A percentile compares a stretch with the other conserved stretches of the same genome.
Conservation (phyloP, 2,329 filamentous ascomycete species). For the Graphium sp. region DNA sequence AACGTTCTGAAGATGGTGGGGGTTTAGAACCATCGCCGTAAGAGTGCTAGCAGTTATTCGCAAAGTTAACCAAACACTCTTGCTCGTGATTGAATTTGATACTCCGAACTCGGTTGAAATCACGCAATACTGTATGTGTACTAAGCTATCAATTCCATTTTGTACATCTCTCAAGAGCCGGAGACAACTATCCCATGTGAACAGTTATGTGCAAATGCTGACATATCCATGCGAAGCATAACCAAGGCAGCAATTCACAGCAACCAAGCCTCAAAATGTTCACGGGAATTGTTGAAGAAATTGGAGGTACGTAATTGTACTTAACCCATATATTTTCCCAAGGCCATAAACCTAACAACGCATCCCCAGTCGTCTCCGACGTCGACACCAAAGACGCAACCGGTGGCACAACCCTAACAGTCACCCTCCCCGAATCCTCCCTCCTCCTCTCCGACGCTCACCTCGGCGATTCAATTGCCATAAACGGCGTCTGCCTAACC, state of each 20-base stretch:
- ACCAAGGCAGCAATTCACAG: not conserved
- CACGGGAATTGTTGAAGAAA: slow-evolving; percentile 81
- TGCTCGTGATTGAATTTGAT: too few species aligned
- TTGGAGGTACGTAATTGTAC: slow-evolving; percentile 57
- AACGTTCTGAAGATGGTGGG: too few species aligned
- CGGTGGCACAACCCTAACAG: slow-evolving; percentile 80
- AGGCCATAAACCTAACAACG: not conserved
- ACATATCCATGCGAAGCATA: slow-evolving; percentile 4
- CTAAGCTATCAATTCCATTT: not conserved
- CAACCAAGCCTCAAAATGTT: slow-evolving; percentile 47
- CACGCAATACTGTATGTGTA: too few species aligned
- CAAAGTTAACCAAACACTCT: too few species aligned
- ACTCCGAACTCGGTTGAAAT: too few species aligned
- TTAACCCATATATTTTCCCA: not conserved
- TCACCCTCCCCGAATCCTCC: slow-evolving; percentile 48
- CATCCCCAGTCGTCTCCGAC: slow-evolving; percentile 56
- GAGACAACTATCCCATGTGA: too few species aligned
- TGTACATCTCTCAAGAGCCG: too few species aligned
- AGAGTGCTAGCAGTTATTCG: too few species aligned
- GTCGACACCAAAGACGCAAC: slow-evolving; percentile 68
- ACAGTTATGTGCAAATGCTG: slow-evolving; percentile 3
- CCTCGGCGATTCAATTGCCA: slow-evolving; percentile 81
- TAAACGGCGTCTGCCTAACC: slow-evolving; percentile 94
- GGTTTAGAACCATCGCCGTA: too few species aligned
- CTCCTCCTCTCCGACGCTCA: slow-evolving; percentile 70